These are phyloP conservation scores for Noccaea bulbosa DNA, from an alignment of 345 rosid genomes.

Conservation along the genomic window DNA sequence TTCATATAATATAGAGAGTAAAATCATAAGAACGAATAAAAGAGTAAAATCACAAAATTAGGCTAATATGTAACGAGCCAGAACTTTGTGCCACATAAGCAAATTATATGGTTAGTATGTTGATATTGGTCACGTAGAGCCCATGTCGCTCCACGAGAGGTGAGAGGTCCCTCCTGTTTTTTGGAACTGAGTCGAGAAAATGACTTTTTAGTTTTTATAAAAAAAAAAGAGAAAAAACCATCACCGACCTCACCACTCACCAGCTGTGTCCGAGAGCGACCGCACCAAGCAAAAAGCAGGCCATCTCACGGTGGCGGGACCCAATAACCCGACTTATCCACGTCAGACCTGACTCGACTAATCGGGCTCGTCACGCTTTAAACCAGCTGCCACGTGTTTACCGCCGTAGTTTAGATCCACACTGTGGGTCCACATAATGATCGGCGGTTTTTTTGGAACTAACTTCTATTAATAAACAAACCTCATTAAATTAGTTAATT, in stretches of 20 bases:
- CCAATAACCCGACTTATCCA: constrained; percentile 22
- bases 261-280: constrained; percentile 44
- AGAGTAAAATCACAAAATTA: not conserved
- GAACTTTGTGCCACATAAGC: not conserved
- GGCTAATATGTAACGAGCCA: constrained; percentile 2
- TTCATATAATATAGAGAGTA: not conserved
- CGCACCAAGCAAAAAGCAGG: constrained; percentile 22
- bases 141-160: constrained; percentile 31
- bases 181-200: constrained; percentile 34
- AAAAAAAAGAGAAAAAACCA: constrained; percentile 3
- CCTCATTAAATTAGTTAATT: not conserved
- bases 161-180: constrained; percentile 14
- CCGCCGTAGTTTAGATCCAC: constrained; percentile 20
- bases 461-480: not conserved
- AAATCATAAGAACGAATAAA: not conserved
- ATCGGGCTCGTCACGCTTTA: not conserved
- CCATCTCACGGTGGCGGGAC: constrained; percentile 24
- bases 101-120: not conserved
- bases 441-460: constrained; percentile 33
- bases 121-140: constrained; percentile 25
- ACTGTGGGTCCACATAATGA: constrained; percentile 4
- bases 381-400: constrained; percentile 30
- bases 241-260: constrained; percentile 30
- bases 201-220: not conserved
- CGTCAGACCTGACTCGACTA: constrained; percentile 35